Base-by-base conservation (phyloP, 345 rosid species). In the Dipteronia sinensis region DNA sequence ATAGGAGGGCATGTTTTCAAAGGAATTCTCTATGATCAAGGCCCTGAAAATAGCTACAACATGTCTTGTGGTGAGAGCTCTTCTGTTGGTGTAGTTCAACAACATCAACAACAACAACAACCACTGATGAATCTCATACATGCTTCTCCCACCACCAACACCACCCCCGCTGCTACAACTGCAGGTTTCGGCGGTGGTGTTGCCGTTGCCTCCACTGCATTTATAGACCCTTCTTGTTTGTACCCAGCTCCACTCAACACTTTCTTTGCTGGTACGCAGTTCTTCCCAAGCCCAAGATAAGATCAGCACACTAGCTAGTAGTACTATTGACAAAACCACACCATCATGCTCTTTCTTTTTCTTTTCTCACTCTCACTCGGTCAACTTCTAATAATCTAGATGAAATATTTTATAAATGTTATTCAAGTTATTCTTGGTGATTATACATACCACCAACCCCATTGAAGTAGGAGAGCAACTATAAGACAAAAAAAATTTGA, bases 1-100 rank as follows among this genome's bases (percentile, higher is more conserved):
- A 93, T 95, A 5, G 90, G 92, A 31, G 99, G 99, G 17, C 99
- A 92, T 77, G 76, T 95, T 27, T 95, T 95, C 87, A 95, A 91
- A 77, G 99, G 98, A 72, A 86, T 95, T 80, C 88, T 95, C 63
- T 93, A 95, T 77, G 96, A 95, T 86, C 97, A 92, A 71, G 99
- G 99, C 53, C 90, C 90, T 65, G 94, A 93, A 69, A 82, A 77
- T 64, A 73, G 79, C 74, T 84, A 86, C 81, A 72, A 86, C 80
- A 71, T 76, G 64, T 88, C 93, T 1, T 90, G 89, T 27, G 90
- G 90, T 27, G 87, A 73, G 42, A 49, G 61, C n/a, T 69, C 55
- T 16, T 71, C 82, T 29, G 79, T 76, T 15, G 76, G 72, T 22
- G 76, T 47, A 10, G 49, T 49, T 59, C 64, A 59, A 20, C 64